Conservation (phyloP, 345 rosid species). For the Salix brachista region DNA sequence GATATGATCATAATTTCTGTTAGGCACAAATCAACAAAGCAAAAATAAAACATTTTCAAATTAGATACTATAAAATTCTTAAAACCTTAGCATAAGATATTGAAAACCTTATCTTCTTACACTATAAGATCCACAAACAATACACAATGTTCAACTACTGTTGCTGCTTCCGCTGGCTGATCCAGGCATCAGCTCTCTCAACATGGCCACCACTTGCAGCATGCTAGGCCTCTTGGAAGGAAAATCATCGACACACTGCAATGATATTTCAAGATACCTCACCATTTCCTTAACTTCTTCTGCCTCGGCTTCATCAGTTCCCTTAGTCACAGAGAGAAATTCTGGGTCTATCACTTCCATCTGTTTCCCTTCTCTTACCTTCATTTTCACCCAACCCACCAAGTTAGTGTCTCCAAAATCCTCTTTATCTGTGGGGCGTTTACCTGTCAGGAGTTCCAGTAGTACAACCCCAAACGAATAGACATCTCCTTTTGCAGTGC, state of each 20-base stretch:
- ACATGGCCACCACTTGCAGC: slow-evolving; percentile 85
- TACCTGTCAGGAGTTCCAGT: slow-evolving; percentile 82
- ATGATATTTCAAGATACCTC: slow-evolving; percentile 69
- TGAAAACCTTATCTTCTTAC: slow-evolving; percentile 17
- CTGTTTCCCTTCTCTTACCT: slow-evolving; percentile 74
- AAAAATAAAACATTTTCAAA: slow-evolving; percentile 18
- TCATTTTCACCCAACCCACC: slow-evolving; percentile 95
- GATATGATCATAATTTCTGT: neutral
- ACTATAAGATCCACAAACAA: slow-evolving; percentile 20
- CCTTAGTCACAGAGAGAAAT: slow-evolving; percentile 41
- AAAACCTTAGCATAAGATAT: slow-evolving; percentile 18
- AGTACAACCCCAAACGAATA: slow-evolving; percentile 89
- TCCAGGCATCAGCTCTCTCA: slow-evolving; percentile 69
- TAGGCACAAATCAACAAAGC: neutral
- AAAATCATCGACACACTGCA: slow-evolving; percentile 84
- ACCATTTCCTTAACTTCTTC: slow-evolving; percentile 73
- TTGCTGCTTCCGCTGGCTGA: slow-evolving; percentile 55
- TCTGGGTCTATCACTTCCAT: slow-evolving; percentile 92
- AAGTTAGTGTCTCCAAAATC: slow-evolving; percentile 97
- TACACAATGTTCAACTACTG: slow-evolving; percentile 34
- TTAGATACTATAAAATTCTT: slow-evolving; percentile 30
- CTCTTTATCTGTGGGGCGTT: slow-evolving; percentile 88
- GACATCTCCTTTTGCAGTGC: slow-evolving; percentile 93
- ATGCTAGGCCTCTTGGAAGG: slow-evolving; percentile 83
- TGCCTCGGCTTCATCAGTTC: slow-evolving; percentile 47